Base-by-base conservation (phyloP, 306 rosid species). In the Vicia villosa region DNA sequence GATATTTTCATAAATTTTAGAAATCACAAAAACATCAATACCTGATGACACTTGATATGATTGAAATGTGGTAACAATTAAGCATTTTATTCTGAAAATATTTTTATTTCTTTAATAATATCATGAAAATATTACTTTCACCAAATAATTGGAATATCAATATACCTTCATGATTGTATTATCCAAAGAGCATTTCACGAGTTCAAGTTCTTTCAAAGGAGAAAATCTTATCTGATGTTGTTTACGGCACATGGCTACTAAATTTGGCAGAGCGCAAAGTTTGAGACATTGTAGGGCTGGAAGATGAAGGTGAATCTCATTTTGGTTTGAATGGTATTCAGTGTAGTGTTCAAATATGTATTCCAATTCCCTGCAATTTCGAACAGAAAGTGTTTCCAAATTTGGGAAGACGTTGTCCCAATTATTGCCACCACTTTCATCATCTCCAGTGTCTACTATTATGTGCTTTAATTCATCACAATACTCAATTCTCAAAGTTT, bases 321-420 rank as follows among this genome's bases (percentile, higher is more conserved):
- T 24, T 1, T n/a, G 8, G 10, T 10, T 49, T 50, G 21, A 21
- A 13, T 49, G 3, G 6, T 38, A 41, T 37, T 8, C 3, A 54
- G 49, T 15, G 16, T 54, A 40, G 3, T 9, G 24, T 4, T 64
- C 74, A 51, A 69, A 19, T 41, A 69, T 22, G 57, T 69, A 69
- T 52, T 51, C 20, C 40, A 69, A 69, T 19, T 37, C 3, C 22
- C 0, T 5, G 14, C 72, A 66, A 15, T 5, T 0, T 2, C 3
- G 0, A 0, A 47, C 45, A 0, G 0, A 0, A 11, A 66, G 43
- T 2, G 0, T 0, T 47, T 45, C 15, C 20, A 45, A n/a, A n/a
- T 45, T 45, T 45, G 51, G 51, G 20, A 45, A 45, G 57, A 46
- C 42, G 10, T 16, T 5, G 3, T 14, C 15, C 14, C 1, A 3